Evolutionary conservation across 2,329 filamentous ascomycete species (phyloP).

Genomic region (Aspergillus luchuensis): DNA sequence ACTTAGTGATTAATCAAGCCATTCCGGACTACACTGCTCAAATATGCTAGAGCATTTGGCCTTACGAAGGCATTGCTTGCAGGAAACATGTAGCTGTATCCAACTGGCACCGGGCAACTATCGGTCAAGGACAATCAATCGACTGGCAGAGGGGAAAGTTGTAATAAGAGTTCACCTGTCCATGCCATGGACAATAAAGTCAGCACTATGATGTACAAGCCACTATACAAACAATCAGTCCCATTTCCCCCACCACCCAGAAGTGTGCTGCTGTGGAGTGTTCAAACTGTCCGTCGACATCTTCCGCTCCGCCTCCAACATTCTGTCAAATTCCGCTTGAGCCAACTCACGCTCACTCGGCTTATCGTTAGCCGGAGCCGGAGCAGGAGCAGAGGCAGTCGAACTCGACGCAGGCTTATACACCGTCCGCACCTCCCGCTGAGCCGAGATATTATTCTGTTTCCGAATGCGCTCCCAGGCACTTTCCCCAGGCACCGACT

Average conservation of each 20-base stretch:
- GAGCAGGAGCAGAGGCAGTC: background rate
- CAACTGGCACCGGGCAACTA: too few relatives aligned
- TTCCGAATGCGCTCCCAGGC: slow-evolving; percentile 43
- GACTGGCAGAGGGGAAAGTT: background rate
- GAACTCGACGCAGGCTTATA: slow-evolving; percentile 1
- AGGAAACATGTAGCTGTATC: background rate
- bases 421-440: background rate
- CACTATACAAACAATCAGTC: slow-evolving; percentile 19
- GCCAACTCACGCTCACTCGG: slow-evolving; percentile 40
- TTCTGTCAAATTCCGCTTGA: slow-evolving; percentile 46
- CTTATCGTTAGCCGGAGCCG: slow-evolving; percentile 20
- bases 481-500: slow-evolving; percentile 26
- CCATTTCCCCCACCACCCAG: slow-evolving; percentile 20
- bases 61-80: background rate
- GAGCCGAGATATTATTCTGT: background rate
- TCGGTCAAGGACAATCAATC: too few relatives aligned
- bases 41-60: background rate
- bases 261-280: slow-evolving; percentile 7
- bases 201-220: background rate
- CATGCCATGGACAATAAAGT: too few relatives aligned
- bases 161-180: too few relatives aligned
- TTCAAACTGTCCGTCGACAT: slow-evolving; percentile 18
- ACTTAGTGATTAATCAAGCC: background rate
- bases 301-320: slow-evolving; percentile 46
- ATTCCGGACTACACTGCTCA: too few relatives aligned